Conservation (phyloP, 106 monocot species). For the Allium fistulosum region DNA sequence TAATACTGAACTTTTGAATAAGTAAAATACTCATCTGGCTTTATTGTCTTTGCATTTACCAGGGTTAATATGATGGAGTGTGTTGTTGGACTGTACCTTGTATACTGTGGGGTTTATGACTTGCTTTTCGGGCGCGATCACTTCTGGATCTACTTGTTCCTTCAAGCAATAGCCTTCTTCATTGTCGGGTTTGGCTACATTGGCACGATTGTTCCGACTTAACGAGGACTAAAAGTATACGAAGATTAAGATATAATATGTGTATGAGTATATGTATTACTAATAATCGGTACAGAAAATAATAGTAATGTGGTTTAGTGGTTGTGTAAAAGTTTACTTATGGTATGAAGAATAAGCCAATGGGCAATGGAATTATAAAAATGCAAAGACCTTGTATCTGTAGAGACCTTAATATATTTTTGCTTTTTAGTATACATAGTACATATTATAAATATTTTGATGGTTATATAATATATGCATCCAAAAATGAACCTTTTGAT, state of each 20-base stretch:
- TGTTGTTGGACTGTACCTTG: conserved; percentile 42
- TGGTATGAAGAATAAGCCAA: neutral
- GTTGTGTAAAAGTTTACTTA: neutral
- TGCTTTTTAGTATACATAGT: too few species aligned
- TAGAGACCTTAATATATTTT: too few species aligned
- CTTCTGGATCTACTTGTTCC: conserved; percentile 48
- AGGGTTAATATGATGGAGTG: conserved; percentile 47
- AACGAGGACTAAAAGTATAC: neutral
- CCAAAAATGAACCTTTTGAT: too few species aligned
- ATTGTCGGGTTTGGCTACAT: conserved; percentile 54
- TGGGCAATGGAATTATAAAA: neutral
- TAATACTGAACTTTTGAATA: neutral
- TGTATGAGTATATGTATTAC: neutral
- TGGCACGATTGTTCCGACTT: conserved; percentile 30
- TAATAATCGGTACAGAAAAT: too few species aligned
- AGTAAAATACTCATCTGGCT: neutral
- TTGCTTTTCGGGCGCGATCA: conserved; percentile 26
- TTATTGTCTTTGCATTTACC: neutral
- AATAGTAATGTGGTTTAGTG: neutral
- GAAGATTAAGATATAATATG: neutral
- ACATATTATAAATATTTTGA: too few species aligned
- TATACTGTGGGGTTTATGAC: conserved; percentile 43
- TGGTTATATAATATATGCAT: too few species aligned
- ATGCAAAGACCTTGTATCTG: too few species aligned
- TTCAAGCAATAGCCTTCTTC: conserved; percentile 51